phyloP scores from a whole-genome alignment of 306 rosid species.

The Citrullus amarus region DNA sequence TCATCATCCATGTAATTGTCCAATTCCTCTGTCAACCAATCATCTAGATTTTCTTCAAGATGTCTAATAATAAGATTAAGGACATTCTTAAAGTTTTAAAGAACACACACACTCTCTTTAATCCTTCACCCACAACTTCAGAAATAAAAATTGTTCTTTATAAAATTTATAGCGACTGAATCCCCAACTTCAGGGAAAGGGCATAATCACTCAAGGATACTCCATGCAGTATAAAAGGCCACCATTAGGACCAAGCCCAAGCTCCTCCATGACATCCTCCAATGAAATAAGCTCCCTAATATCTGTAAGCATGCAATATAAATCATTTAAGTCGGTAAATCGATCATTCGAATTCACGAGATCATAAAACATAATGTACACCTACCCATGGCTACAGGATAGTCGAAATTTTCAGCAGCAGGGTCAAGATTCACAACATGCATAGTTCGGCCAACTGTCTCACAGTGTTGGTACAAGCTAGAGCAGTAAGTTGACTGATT shows the following conservation, averaged over 20 bases:
- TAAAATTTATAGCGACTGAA: neutral
- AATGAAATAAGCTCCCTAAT: conserved; percentile 78
- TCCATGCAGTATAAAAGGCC: conserved; percentile 96
- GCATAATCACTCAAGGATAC: conserved; percentile 53
- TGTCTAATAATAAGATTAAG: conserved; percentile 53
- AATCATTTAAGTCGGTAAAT: neutral
- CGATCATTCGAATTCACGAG: neutral
- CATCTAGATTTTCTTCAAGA: conserved; percentile 79
- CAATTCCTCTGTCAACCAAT: conserved; percentile 69
- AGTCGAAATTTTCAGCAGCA: conserved; percentile 92
- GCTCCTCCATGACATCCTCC: conserved; percentile 98
- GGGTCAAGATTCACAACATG: conserved; percentile 79
- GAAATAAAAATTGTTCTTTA: neutral
- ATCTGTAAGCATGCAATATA: conserved; percentile 36
- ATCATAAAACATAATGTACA: neutral
- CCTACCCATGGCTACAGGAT: conserved; percentile 85
- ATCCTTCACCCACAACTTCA: neutral
- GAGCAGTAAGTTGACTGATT: conserved; percentile 77
- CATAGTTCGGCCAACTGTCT: conserved; percentile 31
- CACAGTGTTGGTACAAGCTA: conserved; percentile 54
- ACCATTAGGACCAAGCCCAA: conserved; percentile 92
- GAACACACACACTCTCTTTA: neutral
- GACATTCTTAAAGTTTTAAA: conserved; percentile 6
- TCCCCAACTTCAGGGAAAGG: neutral
- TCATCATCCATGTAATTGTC: conserved; percentile 84